phyloP scores from a whole-genome alignment of 192 early-diverging fungal genomes.

The Rhizoclosmatium globosum region DNA sequence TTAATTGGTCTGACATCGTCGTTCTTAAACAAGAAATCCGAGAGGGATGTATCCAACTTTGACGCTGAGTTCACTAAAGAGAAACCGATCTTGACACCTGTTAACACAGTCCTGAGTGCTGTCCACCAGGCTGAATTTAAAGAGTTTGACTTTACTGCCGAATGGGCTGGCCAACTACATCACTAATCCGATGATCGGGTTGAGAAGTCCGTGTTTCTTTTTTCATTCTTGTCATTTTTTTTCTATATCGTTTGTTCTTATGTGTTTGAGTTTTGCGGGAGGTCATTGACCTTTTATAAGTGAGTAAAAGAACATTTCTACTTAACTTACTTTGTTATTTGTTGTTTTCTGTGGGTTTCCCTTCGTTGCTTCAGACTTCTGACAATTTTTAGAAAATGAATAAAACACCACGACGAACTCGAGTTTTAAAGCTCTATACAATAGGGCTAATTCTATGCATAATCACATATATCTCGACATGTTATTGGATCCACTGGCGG shows the following conservation, averaged over 20 bases:
- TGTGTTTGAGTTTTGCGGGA: neutral
- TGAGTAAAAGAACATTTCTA: neutral
- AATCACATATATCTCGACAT: no score
- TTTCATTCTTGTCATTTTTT: neutral
- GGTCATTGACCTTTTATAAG: neutral
- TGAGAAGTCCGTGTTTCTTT: neutral
- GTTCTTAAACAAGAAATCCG: conserved; percentile 45
- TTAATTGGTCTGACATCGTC: neutral
- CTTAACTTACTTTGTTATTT: neutral
- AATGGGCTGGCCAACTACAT: conserved; percentile 67
- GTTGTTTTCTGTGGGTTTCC: neutral
- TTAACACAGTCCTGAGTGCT: conserved; percentile 76
- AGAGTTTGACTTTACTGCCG: conserved; percentile 90
- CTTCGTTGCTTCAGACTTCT: neutral
- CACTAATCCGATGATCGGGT: no score
- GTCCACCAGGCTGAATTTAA: conserved; percentile 90
- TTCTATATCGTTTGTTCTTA: neutral
- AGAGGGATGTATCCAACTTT: conserved; percentile 96
- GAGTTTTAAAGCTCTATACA: neutral
- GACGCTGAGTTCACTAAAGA: conserved; percentile 93
- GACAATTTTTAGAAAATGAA: conserved; percentile 31
- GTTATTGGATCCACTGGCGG: no score
- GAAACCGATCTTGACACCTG: conserved; percentile 88
- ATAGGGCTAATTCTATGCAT: neutral
- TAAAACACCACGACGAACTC: neutral